A percentile compares a stretch with the other conserved stretches of the same genome.
Evolutionary conservation across 495 filamentous ascomycete genomes (phyloP).

Genomic region (Parathielavia appendiculata): DNA sequence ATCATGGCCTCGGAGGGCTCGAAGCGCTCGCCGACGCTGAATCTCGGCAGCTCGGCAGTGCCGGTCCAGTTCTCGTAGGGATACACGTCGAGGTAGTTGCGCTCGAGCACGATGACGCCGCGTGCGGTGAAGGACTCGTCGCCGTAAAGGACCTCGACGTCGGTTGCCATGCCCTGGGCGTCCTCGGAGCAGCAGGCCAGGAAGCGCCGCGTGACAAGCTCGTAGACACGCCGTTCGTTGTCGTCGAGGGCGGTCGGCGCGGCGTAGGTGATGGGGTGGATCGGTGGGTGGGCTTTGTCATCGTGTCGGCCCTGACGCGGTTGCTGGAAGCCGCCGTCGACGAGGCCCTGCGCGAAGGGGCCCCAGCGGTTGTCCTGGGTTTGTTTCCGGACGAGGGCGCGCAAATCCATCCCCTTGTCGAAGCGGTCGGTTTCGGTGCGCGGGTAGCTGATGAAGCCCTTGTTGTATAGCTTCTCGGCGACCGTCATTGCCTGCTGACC

Average conservation of each 20-base stretch:
- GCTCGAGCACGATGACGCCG: slow-evolving; percentile 78
- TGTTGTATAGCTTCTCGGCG: slow-evolving; percentile 86
- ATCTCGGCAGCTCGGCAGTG: slow-evolving; percentile 74
- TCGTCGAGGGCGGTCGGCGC: slow-evolving; percentile 56
- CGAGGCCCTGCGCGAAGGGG: slow-evolving; percentile 69
- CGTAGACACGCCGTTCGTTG: slow-evolving; percentile 73
- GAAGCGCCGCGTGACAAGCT: slow-evolving; percentile 91
- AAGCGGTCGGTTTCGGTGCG: slow-evolving; percentile 97
- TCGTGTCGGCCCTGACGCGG: slow-evolving; percentile 82
- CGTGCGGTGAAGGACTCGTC: slow-evolving; percentile 73
- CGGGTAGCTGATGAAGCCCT: slow-evolving; percentile 95
- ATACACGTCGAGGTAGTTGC: slow-evolving; percentile 94
- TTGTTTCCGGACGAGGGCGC: slow-evolving; percentile 77
- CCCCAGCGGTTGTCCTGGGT: slow-evolving; percentile 72
- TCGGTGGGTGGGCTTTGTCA: slow-evolving; percentile 94
- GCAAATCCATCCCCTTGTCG: slow-evolving; percentile 82
- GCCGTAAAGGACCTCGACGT: slow-evolving; percentile 80
- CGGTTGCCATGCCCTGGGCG: slow-evolving; percentile 75
- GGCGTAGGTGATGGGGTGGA: slow-evolving; percentile 85
- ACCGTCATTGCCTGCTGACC: slow-evolving; percentile 83
- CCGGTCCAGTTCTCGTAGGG: slow-evolving; percentile 94
- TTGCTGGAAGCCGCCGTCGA: slow-evolving; percentile 72
- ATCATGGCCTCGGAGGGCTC: slow-evolving; percentile 86
- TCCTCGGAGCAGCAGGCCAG: slow-evolving; percentile 95
- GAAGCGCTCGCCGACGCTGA: slow-evolving; percentile 71